phyloP scores from a whole-genome alignment of 331 rosid species.

The Acacia concinna region DNA sequence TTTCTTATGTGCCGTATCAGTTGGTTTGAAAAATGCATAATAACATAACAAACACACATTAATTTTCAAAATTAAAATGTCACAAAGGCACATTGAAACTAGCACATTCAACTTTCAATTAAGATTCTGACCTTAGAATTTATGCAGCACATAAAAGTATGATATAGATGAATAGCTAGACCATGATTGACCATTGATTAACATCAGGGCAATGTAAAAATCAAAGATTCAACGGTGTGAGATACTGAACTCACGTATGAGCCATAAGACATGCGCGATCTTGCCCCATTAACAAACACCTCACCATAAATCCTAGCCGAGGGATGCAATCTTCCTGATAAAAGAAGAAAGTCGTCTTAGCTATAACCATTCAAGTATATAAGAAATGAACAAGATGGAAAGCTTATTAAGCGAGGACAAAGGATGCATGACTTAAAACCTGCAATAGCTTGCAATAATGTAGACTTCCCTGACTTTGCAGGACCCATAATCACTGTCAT shows the following conservation, averaged over 20 bases:
- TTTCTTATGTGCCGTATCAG: not conserved
- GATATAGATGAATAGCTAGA: not conserved
- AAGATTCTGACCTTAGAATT: conserved; percentile 9
- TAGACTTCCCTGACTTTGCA: conserved; percentile 91
- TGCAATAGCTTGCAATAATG: conserved; percentile 84
- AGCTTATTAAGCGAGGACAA: conserved; percentile 19
- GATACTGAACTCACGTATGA: conserved; percentile 71
- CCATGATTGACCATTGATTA: conserved; percentile 1
- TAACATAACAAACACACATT: conserved; percentile 6
- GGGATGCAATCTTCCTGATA: conserved; percentile 77
- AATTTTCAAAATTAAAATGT: not conserved
- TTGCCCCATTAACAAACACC: conserved; percentile 82
- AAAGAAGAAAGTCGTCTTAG: conserved; percentile 33
- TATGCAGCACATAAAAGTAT: conserved; percentile 22
- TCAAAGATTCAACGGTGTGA: conserved; percentile 27
- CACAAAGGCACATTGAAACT: not conserved
- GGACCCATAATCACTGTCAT: conserved; percentile 99
- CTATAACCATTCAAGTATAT: conserved; percentile 32
- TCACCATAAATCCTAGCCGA: conserved; percentile 89
- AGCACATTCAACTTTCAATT: not conserved
- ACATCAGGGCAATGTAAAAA: conserved; percentile 11
- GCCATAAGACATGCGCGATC: conserved; percentile 72
- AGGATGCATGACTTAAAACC: conserved; percentile 49
- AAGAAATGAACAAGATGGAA: conserved; percentile 16
- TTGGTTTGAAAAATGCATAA: not conserved